These are phyloP conservation scores for Solanum bukasovii DNA, from an alignment of 257 asterid species.

Conservation along the genomic window DNA sequence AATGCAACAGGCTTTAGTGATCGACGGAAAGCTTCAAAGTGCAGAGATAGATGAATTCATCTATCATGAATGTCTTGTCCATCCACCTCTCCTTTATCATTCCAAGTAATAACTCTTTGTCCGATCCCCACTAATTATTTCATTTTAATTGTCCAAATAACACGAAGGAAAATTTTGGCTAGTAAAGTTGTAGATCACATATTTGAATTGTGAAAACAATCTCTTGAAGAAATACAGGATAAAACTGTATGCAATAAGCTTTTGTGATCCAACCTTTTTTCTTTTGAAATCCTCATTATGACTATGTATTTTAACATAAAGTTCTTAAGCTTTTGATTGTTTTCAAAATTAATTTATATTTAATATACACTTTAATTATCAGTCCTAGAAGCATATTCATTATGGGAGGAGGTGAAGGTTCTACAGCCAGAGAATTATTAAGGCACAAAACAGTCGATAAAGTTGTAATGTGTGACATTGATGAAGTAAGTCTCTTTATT, in stretches of 20 bases:
- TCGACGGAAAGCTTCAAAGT: constrained; percentile 95
- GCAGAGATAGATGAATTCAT: constrained; percentile 93
- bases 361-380: not conserved
- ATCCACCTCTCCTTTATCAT: constrained; percentile 77
- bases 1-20: constrained; percentile 61
- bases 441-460: constrained; percentile 70
- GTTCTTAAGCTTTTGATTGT: not conserved
- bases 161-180: too few relatives aligned
- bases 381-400: constrained; percentile 84
- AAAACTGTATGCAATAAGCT: too few relatives aligned
- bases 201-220: accelerated
- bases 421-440: constrained; percentile 84
- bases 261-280: not conserved
- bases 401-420: constrained; percentile 99
- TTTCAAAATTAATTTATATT: not conserved
- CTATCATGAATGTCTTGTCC: constrained; percentile 90
- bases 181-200: too few relatives aligned
- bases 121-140: not conserved
- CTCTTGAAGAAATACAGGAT: not conserved
- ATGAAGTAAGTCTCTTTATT: constrained; percentile 38
- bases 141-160: not conserved
- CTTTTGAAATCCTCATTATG: not conserved
- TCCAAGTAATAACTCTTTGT: constrained; percentile 28
- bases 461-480: constrained; percentile 94
- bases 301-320: not conserved